Evolutionary conservation across 805 yeast genomes (phyloP), one percentile per base, ranked within the genome.

Genomic region (Saccharomycopsis olivae): DNA sequence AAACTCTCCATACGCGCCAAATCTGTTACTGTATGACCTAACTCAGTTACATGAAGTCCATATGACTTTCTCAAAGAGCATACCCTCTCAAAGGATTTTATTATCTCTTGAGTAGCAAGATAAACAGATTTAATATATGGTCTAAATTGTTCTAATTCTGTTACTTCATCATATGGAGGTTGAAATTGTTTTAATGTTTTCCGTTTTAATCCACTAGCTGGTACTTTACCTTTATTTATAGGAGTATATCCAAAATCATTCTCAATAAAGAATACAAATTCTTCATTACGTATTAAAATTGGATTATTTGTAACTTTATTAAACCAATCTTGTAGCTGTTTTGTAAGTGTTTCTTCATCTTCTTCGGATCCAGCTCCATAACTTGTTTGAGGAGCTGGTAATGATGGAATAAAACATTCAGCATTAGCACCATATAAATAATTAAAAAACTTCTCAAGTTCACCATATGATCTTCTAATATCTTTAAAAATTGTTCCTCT

Each of bases 341-440:
- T 50, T 35, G 68, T 60, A 30, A 85, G 64, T 40, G 74, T 73
- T 39, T 64, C 63, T 36, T 67, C 68, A 52, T 85, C 94, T 47
- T 89, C 96, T 21, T 81, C 81, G 33, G 88, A 83, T 39, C 83
- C 83, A n/a, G 75, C 64, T 19, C 95, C 94, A 53, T 77, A 88
- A 15, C 87, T 70, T 1, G 95, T 81, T 5, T 65, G 69, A 1
- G 92, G 65, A 16, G 66, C 62, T 0, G 97, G 96, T 31, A 92
- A 64, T 4, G 94, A 77, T 0, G 97, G 96, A 3, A 92, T 87
- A 60, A 89, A 87, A 41, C 92, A 88, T 57, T 92, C 97, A 24
- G 89, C 78, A 52, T 87, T 81, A 29, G 94, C 83, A 16, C 78
- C 76, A 41, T 77, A 75, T 47, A 92, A 62, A 54, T 82, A 89